Conservation (phyloP, 306 rosid genomes). For the Hippophae tibetana region DNA sequence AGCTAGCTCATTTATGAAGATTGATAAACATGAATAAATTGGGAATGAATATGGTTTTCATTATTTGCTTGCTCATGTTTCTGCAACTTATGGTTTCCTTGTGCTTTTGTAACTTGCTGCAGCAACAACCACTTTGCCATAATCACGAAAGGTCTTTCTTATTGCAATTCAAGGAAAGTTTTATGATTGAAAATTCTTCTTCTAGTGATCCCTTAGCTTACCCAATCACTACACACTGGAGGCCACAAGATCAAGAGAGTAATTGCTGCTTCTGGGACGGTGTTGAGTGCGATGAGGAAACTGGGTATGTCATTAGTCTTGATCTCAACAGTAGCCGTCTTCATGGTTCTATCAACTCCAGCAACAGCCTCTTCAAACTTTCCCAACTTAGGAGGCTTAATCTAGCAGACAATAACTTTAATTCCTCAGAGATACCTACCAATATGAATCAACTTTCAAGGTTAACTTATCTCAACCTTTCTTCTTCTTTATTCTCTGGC, state of each 20-base stretch:
- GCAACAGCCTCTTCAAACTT: conserved; percentile 1
- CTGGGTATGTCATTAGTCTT: conserved; percentile 7
- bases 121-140: background rate
- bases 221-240: background rate
- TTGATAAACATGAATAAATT: too few relatives aligned
- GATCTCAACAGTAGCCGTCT: conserved; percentile 4
- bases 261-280: conserved; percentile 13
- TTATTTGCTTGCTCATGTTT: too few relatives aligned
- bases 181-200: background rate
- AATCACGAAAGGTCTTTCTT: background rate
- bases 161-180: conserved; percentile 10
- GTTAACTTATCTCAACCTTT: conserved; percentile 1
- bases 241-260: background rate
- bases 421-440: background rate
- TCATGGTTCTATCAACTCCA: conserved; percentile 9
- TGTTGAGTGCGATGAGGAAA: conserved; percentile 4
- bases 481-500: background rate
- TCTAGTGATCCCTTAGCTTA: background rate
- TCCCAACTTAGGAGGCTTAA: background rate
- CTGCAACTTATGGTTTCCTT: too few relatives aligned
- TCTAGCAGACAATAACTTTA: conserved; percentile 2
- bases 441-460: background rate
- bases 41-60: too few relatives aligned
- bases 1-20: too few relatives aligned
- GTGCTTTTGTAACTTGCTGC: too few relatives aligned